Evolutionary conservation across 441 rosid genomes (phyloP).

Genomic region (Pelargonium australe): DNA sequence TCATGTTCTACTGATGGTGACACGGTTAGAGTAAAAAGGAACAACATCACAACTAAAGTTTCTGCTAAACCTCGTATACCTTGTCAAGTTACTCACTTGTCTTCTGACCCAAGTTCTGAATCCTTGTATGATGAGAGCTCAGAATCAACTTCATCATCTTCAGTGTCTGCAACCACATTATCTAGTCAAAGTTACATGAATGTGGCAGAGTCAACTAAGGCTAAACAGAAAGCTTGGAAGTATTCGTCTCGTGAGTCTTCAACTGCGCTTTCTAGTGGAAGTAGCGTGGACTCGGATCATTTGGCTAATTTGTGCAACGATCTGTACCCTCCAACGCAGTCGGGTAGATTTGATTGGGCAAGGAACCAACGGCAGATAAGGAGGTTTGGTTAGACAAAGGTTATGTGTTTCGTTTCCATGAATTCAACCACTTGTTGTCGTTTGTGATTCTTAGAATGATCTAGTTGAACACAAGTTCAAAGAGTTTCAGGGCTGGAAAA

Average conservation of each 20-base stretch:
- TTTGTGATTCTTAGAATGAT: background rate
- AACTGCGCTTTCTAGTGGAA: constrained; percentile 27
- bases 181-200: constrained; percentile 36
- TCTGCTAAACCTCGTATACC: constrained; percentile 32
- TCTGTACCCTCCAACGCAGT: constrained; percentile 37
- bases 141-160: constrained; percentile 41
- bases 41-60: constrained; percentile 36
- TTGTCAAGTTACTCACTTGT: constrained; percentile 26
- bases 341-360: constrained; percentile 28
- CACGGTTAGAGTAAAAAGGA: constrained; percentile 41
- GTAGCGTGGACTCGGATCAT: constrained; percentile 36
- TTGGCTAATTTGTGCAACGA: constrained; percentile 27
- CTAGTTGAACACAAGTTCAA: no score
- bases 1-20: constrained; percentile 27
- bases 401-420: background rate
- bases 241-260: constrained; percentile 21
- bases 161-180: constrained; percentile 29
- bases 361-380: constrained; percentile 15
- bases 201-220: constrained; percentile 44
- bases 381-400: background rate
- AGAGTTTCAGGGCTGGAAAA: no score
- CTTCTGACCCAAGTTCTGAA: constrained; percentile 40
- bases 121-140: constrained; percentile 35
- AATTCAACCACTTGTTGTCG: background rate
- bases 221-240: constrained; percentile 36